A percentile compares a stretch with the other conserved stretches of the same genome.
These are phyloP conservation scores for Neoboletus brunneissimus DNA, from an alignment of 768 basidiomycete species.

Conservation along the genomic window DNA sequence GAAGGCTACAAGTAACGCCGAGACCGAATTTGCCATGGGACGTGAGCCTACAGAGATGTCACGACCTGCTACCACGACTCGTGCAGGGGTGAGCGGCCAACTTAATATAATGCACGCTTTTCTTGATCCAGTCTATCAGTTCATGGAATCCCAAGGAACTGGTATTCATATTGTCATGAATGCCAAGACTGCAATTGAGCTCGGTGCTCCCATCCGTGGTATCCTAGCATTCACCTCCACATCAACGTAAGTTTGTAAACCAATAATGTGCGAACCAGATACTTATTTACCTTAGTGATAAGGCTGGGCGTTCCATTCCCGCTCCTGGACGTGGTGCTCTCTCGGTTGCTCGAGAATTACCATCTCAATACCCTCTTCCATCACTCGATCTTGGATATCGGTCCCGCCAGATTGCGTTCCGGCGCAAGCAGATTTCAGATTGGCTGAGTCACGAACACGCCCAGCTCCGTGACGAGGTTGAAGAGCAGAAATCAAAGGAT, in stretches of 20 bases:
- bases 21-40: constrained; percentile 97
- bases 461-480: constrained; percentile 77
- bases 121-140: constrained; percentile 39
- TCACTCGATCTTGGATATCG: constrained; percentile 87
- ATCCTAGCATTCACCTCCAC: constrained; percentile 96
- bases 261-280: background rate
- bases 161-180: constrained; percentile 98
- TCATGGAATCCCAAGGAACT: constrained; percentile 96
- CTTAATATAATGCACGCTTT: background rate
- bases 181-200: constrained; percentile 91
- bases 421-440: constrained; percentile 89
- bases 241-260: constrained; percentile 66
- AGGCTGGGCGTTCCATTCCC: constrained; percentile 96
- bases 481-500: constrained; percentile 53
- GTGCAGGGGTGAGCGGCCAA: constrained; percentile 70
- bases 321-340: constrained; percentile 95
- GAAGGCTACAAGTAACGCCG: constrained; percentile 98
- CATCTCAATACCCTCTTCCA: constrained; percentile 73
- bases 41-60: constrained; percentile 99
- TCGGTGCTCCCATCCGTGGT: constrained; percentile 91
- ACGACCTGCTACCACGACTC: constrained; percentile 92
- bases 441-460: constrained; percentile 91
- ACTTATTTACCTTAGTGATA: constrained; percentile 60
- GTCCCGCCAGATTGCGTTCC: constrained; percentile 91
- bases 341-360: constrained; percentile 81